Evolutionary conservation across 768 basidiomycete species (phyloP), one percentile per base, ranked within the genome.

Genomic region (Mycena crocata): DNA sequence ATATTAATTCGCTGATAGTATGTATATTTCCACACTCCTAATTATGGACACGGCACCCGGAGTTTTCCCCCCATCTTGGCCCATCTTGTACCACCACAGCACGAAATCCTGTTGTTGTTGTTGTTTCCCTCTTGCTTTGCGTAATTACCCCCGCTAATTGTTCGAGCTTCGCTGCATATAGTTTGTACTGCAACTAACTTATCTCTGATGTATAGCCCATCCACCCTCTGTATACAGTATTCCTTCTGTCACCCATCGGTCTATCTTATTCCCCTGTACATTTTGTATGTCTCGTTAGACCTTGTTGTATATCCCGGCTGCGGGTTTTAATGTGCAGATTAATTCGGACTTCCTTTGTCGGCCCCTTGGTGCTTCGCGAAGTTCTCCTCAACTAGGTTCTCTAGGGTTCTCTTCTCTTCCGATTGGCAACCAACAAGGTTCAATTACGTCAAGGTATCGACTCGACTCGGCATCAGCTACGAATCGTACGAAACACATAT

Each of bases 1-100:
- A 39, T 67, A 62, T 62, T 67, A 57, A 61, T 54, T 54, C 64
- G 42, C 54, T 32, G 40, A 42, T 40, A 32, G 28, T 55, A 45
- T 56, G 57, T 51, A 64, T 44, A 42, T 37, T 48, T 24, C 32
- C 34, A 28, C 46, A n/a, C 56, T 54, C 54, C 65, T 67, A 67
- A 67, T 67, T 67, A 61, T 62, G 66, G 66, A 67, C 52, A 54
- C n/a, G n/a, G n/a, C n/a, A n/a, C 60, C 30, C 62, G 55, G 62
- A 57, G 48, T 19, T 45, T 51, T 24, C 28, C 30, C 44, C 55
- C 31, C 46, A 56, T 56, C 44, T 63, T 66, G 58, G 37, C 51
- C 51, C 51, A 60, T 49, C 57, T 55, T 61, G 46, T 57, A 58
- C 49, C 50, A 57, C 64, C 48, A 58, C 48, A 28, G 37, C 48